Base-by-base conservation (phyloP, 805 yeast species). In the Sugiyamaella lignohabitans region DNA sequence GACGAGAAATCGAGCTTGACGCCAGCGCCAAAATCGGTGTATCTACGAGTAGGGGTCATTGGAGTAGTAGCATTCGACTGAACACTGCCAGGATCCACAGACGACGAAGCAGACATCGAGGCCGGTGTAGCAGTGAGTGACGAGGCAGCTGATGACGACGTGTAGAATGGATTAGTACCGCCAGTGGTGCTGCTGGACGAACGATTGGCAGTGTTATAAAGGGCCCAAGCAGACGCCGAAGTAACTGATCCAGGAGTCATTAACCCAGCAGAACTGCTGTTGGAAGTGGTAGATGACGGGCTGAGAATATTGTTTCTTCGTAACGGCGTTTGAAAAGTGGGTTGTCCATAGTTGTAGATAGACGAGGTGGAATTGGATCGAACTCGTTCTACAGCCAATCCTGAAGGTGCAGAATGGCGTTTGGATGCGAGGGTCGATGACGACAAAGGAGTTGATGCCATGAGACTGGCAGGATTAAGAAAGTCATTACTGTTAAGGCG, bases 21-120 rank as follows among this genome's bases (percentile, higher is more conserved):
- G 23, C 54, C 50, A 11, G 43, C 43, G 35, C 40, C 43, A 17
- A 38, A 29, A 19, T 35, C 38, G 22, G 47, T 18, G 45, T 24
- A 38, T 42, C 46, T 23, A 14, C 38, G 16, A 27, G 8, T 19
- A 14, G 54, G 54, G 8, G 54, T 44, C 42, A 43, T 30, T 16
- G 57, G 57, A 19, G 57, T 53, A 46, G 50, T 30, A 41, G 41
- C 48, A 46, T 47, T 43, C n/a, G n/a, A n/a, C n/a, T n/a, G n/a
- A n/a, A n/a, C n/a, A n/a, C n/a, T n/a, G n/a, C n/a, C n/a, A n/a
- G n/a, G n/a, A n/a, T n/a, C n/a, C n/a, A n/a, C n/a, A n/a, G n/a
- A n/a, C 6, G 6, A 6, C 6, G 30, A 27, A 27, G 30, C 6
- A 11, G 6, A 11, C 6, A 6, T 27, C 11, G 30, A 35, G 6